Conservation (phyloP, 352 stramenopile genomes). For the Peronospora belbahrii region DNA sequence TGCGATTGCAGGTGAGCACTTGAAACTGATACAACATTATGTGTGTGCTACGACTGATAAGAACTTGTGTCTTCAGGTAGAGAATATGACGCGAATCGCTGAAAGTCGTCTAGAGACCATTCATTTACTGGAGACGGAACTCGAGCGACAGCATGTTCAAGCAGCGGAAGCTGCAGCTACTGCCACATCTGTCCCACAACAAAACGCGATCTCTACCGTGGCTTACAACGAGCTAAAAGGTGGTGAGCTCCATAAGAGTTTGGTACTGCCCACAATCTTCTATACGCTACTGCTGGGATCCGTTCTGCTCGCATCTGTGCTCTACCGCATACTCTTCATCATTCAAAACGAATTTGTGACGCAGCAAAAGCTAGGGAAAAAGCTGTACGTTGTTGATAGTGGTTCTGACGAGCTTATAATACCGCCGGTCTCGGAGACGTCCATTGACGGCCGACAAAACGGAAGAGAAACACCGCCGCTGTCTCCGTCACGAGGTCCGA, state of each 20-base stretch:
- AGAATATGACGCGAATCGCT: conserved; percentile 61
- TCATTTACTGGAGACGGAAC: conserved; percentile 60
- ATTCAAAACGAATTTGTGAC: conserved; percentile 33
- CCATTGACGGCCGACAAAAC: conserved; percentile 11
- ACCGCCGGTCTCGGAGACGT: conserved; percentile 20
- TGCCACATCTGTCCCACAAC: conserved; percentile 10
- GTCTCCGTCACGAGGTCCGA: conserved; percentile 18
- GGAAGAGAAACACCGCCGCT: conserved; percentile 20
- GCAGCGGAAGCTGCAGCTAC: conserved; percentile 30
- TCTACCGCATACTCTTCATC: conserved; percentile 49
- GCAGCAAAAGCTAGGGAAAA: conserved; percentile 25
- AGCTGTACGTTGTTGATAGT: conserved; percentile 7
- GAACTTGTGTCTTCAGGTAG: conserved; percentile 25
- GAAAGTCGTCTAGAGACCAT: conserved; percentile 63
- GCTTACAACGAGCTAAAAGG: conserved; percentile 10
- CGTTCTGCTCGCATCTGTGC: conserved; percentile 36
- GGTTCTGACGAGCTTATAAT: conserved; percentile 8
- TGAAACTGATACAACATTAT: background rate
- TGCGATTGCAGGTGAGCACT: conserved; percentile 37
- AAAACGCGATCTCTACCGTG: background rate
- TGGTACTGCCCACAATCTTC: conserved; percentile 44
- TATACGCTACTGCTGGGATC: conserved; percentile 43
- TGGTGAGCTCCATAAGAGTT: conserved; percentile 12
- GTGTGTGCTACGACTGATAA: background rate
- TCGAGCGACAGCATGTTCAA: conserved; percentile 53